Conservation (phyloP, 2,329 filamentous ascomycete species). For the Colletotrichum eremochloae region DNA sequence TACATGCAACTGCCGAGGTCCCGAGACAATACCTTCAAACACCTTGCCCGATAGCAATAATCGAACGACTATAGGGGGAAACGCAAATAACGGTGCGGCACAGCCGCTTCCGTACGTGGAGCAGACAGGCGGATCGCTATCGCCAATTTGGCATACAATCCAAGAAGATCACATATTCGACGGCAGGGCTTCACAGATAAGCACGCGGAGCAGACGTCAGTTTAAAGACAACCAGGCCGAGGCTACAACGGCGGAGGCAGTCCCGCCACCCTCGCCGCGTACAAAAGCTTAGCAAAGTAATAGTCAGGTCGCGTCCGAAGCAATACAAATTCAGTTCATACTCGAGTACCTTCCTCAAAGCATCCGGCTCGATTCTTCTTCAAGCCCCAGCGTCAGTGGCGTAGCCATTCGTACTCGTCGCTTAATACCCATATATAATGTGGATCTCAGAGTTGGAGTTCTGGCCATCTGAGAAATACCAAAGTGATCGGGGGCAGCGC, state of each 20-base stretch:
- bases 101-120: constrained; percentile 22
- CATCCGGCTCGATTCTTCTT: not conserved
- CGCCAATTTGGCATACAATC: not conserved
- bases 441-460: not conserved
- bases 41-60: constrained; percentile 19
- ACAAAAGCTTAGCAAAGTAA: not conserved
- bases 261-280: not conserved
- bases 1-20: constrained; percentile 32
- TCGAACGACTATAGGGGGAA: not conserved
- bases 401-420: not conserved
- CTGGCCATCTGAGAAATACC: not conserved
- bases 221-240: not conserved
- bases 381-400: not conserved
- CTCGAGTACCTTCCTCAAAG: not conserved
- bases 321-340: no score
- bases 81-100: not conserved
- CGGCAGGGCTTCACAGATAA: not conserved
- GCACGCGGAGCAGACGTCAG: not conserved
- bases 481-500: not conserved
- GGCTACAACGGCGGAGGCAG: not conserved
- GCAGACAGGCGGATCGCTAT: constrained; percentile 29
- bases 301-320: not conserved
- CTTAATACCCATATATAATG: not conserved
- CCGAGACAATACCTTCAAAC: constrained; percentile 19
- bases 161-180: constrained; percentile 17